Base-by-base conservation (phyloP, 257 asterid species). In the Nicotiana tomentosiformis region DNA sequence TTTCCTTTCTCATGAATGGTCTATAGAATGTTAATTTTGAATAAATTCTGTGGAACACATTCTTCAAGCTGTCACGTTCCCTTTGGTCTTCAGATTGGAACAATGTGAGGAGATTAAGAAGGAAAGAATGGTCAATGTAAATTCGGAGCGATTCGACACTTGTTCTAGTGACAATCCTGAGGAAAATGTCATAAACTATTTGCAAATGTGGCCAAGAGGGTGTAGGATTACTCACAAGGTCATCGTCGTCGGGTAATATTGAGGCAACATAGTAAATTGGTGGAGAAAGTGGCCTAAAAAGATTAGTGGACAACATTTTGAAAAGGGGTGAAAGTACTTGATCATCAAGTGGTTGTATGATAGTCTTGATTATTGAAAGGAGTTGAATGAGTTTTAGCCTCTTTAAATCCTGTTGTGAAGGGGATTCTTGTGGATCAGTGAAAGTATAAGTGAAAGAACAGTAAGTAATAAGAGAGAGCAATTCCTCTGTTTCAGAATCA, bases 51-150 rank as follows among this genome's bases (percentile, higher is more conserved):
- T 94, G 98, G 90, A 72, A 93, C 26, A 84, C 89, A 35, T 88
- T 94, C 89, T 93, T 94, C 86, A 91, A 82, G 87, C 88, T 83
- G 17, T 92, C 94, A 9, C 97, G 87, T 77, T 94, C 97, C 83
- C 97, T 92, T 20, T 89, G 90, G 37, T 94, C 97, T n/a, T 89
- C 94, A 0, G 98, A 90, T 86, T 86, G 92, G 91, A 94, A 94
- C 16, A 92, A 93, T 1, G 84, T 30, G 56, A 94, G 94, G 85
- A 94, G 68, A 39, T 85, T 87, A 77, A 87, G 87, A 65, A 93
- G 87, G 87, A 94, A 94, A 14, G 90, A 56, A 1, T 88, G 88
- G 17, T 88, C 80, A 17, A 94, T 82, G 10, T 89, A 83, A 56
- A 66, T 84, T 1, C 80, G 55, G 5, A 93, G 95, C 2, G 57